phyloP scores from a whole-genome alignment of 306 rosid species.

The Quercus gilva region DNA sequence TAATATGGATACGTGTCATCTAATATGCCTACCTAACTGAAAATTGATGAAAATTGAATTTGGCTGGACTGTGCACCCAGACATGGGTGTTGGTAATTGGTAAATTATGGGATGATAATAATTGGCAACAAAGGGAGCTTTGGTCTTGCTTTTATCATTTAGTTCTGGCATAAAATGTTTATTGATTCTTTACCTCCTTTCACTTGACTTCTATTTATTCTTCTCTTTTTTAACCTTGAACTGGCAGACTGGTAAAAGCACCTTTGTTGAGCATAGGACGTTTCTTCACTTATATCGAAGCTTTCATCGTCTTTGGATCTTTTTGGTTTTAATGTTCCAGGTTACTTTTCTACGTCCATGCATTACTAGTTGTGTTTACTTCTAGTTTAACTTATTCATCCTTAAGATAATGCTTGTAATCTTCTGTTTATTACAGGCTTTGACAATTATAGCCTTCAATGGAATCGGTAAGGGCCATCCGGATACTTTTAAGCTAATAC shows the following conservation, averaged over 20 bases:
- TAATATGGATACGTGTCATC: neutral
- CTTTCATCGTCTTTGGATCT: constrained; percentile 98
- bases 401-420: constrained; percentile 16
- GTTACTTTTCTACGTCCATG: constrained; percentile 32
- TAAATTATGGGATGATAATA: neutral
- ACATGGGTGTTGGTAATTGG: constrained; percentile 8
- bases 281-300: constrained; percentile 88
- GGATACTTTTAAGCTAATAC: constrained; percentile 66
- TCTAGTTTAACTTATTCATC: constrained; percentile 12
- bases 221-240: constrained; percentile 7
- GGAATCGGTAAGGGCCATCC: constrained; percentile 35
- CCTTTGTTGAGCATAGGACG: constrained; percentile 94
- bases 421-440: constrained; percentile 48
- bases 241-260: constrained; percentile 91
- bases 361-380: constrained; percentile 16
- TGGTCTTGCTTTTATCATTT: constrained; percentile 3
- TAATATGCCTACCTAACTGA: neutral
- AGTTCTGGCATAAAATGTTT: neutral
- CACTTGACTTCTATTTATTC: neutral
- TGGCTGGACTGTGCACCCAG: neutral
- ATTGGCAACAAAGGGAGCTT: neutral
- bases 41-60: neutral
- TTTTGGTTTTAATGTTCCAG: constrained; percentile 94
- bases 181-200: neutral
- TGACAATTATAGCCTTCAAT: constrained; percentile 81